Evolutionary conservation across 2,329 filamentous ascomycete species (phyloP).

Genomic region (Malbranchea cinnamomea): DNA sequence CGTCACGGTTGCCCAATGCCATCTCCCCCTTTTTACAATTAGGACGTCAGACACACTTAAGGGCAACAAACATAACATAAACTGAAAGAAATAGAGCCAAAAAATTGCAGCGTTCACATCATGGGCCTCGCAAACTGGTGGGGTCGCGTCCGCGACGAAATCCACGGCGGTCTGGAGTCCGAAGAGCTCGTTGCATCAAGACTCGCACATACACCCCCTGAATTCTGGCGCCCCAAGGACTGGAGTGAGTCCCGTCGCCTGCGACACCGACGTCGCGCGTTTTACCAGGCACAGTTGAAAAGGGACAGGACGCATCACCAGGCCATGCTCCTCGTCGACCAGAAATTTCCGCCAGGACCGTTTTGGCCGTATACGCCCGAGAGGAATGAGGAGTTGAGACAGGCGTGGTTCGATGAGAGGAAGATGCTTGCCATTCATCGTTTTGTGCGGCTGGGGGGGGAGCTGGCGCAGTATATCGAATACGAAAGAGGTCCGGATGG

Average conservation of each 20-base stretch:
- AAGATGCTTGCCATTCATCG: too few species aligned
- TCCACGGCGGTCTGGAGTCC: conserved; percentile 6
- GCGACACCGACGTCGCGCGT: conserved; percentile 7
- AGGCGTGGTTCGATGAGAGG: neutral
- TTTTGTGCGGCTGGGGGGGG: too few species aligned
- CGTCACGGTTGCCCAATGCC: too few species aligned
- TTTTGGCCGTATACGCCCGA: conserved; percentile 8
- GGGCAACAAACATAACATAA: too few species aligned
- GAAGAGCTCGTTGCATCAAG: conserved; percentile 4
- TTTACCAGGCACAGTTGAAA: conserved; percentile 1
- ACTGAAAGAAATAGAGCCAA: too few species aligned
- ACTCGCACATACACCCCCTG: conserved; percentile 7
- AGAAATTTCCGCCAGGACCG: conserved; percentile 6
- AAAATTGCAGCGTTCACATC: too few species aligned
- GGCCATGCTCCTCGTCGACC: conserved; percentile 1
- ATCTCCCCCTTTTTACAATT: too few species aligned
- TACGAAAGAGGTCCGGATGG: too few species aligned
- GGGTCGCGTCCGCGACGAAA: conserved; percentile 7
- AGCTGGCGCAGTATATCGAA: too few species aligned
- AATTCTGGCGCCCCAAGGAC: conserved; percentile 10
- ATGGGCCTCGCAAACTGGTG: conserved; percentile 7
- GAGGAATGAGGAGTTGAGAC: conserved; percentile 2
- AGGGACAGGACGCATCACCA: conserved; percentile 1
- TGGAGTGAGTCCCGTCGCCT: conserved; percentile 9
- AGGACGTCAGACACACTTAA: too few species aligned